Evolutionary conservation across 495 filamentous ascomycete genomes (phyloP), one percentile per base, ranked within the genome.

Genomic region (Darksidea phi): DNA sequence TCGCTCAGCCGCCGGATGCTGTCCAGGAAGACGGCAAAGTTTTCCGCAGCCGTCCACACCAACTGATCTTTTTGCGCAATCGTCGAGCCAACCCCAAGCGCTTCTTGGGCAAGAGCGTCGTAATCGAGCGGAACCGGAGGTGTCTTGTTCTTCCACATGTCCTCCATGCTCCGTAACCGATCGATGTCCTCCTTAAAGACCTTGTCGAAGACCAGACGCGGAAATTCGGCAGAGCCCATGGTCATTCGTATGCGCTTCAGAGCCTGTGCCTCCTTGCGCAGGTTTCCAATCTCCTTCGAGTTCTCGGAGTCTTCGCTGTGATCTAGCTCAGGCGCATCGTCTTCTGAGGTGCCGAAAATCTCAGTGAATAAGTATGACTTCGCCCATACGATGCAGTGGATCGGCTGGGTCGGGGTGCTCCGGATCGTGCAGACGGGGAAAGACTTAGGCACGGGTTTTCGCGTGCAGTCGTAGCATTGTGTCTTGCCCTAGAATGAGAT

Each of bases 321-420:
- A 69, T 96, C 91, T 37, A 97, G 80, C 10, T 87, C 85, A 0
- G 82, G 76, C 15, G 84, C 80, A 54, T 92, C 86, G 59, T 95
- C 89, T 73, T 97, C 94, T 63, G 91, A 95, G 1, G 82, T 84
- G 1, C 94, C 94, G 66, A 96, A 97, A 7, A 99, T 85, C 68
- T 97, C 93, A 58, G 89, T 90, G 59, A 97, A 84, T 12, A 99
- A 83, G 70, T 96, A 97, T 69, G 90, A 95, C 78, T 97, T 99
- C 0, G 83, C 92, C 94, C 94, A 99, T n/a, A 97, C 92, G 47
- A 99, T 99, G 76, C 94, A 97, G 72, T 99, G 94, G 24, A 99
- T 97, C 0, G 92, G 91, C 67, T 97, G 92, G 55, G 86, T 90
- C 0, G 94, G 94, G 0, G 89, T 97, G 68, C 89, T 96, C 70